Base-by-base conservation (phyloP, 1,284 basidiomycete genomes). In the Boletus semigastroideus region DNA sequence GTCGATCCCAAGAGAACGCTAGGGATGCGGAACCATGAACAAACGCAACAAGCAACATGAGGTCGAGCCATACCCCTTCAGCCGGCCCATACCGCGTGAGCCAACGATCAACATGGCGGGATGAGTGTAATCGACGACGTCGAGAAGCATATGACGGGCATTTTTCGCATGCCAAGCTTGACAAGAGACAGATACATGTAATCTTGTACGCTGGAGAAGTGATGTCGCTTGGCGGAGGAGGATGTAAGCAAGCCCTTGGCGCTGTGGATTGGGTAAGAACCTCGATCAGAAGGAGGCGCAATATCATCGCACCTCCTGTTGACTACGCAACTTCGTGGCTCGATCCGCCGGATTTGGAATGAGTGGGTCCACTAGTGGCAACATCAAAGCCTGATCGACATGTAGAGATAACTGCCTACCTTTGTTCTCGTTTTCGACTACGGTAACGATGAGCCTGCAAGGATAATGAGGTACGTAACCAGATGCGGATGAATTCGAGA, bases 161-260 rank as follows among this genome's bases (percentile, higher is more conserved):
- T 97, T 96, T 77, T 95, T 97, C 22, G 93, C 92, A 63, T 98
- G 95, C 80, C 96, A 88, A 19, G 95, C 94, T 72, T 98, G 94
- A 69, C 95, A 98, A 1, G 84, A 80, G 39, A 98, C 84, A 0
- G 83, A 86, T 28, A 97, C 90, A 59, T 95, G 86, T 43, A 98
- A 75, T 52, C 80, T 80, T 0, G 96, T 98, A 28, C 96, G 87
- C 68, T 97, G 93, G 27, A 99, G 79, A 16, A 98, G 78, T 14
- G 87, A 82, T 0, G 90, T 95, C 2, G 90, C 92, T 72, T 98
- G 94, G 49, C 91, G 86, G 44, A 89, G 83, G 22, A 95, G 86
- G 42, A 94, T 87, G 51, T 94, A 90, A 2, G 93, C 87, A 46
- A 92, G 76, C 2, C 86, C 90, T 79, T 96, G 93, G 42, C 94